phyloP scores from a whole-genome alignment of 306 rosid species.

The Lithocarpus polystachyus region DNA sequence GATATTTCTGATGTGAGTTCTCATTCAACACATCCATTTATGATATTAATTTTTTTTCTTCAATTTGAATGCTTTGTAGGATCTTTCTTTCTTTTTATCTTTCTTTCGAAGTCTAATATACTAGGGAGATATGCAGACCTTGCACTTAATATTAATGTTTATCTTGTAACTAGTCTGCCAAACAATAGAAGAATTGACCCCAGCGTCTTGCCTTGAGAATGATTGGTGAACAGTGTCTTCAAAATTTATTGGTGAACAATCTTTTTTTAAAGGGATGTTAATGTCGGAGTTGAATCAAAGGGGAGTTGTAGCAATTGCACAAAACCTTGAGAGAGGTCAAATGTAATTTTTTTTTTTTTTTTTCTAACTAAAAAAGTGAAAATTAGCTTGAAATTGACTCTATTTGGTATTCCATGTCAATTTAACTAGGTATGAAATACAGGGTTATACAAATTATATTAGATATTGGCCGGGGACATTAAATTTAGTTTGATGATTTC shows the following conservation, averaged over 20 bases:
- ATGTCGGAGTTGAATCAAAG: too few relatives aligned
- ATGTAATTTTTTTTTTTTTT: neutral
- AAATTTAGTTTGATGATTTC: neutral
- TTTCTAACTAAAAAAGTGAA: neutral
- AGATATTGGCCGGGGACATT: neutral
- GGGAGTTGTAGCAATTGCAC: too few relatives aligned
- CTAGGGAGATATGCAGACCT: neutral
- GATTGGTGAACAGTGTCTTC: too few relatives aligned
- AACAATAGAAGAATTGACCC: neutral
- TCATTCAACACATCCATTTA: conserved; percentile 1
- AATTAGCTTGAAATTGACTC: neutral
- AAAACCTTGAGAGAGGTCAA: too few relatives aligned
- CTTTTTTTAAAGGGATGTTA: too few relatives aligned
- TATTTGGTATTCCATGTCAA: neutral
- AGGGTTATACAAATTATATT: neutral
- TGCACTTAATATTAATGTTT: neutral
- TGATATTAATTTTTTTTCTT: neutral
- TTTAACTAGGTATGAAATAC: neutral
- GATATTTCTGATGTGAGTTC: conserved; percentile 64
- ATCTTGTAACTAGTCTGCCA: neutral
- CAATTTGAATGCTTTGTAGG: neutral
- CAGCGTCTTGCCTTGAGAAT: neutral
- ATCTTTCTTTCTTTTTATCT: neutral
- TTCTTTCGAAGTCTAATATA: neutral
- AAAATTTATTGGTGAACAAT: too few relatives aligned